Evolutionary conservation across 208 protist species (phyloP).

Genomic region (Tritrichomonas foetus): DNA sequence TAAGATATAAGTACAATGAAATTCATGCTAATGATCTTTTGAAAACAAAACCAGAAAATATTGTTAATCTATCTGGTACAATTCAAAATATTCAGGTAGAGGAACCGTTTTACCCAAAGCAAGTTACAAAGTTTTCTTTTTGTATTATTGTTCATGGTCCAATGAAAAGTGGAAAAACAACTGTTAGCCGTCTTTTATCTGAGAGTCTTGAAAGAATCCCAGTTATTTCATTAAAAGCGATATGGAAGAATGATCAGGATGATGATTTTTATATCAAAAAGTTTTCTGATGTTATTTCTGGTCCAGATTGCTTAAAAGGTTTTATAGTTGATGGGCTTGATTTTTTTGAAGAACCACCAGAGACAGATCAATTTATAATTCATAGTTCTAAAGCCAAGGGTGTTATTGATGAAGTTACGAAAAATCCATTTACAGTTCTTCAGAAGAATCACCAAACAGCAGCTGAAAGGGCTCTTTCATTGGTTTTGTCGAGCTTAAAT

Average conservation of each 20-base stretch:
- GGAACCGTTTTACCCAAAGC: neutral
- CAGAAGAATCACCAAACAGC: neutral
- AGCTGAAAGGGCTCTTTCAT: neutral
- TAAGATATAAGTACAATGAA: neutral
- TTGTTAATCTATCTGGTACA: neutral
- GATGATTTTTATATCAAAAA: neutral
- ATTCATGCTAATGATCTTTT: neutral
- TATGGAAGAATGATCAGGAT: neutral
- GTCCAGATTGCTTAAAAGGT: neutral
- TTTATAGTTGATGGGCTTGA: constrained; percentile 24
- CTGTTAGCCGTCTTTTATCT: neutral
- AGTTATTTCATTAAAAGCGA: neutral
- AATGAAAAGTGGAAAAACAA: constrained; percentile 5
- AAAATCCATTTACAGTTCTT: neutral
- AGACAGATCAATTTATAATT: neutral
- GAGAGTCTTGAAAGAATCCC: neutral
- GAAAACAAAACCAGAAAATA: neutral
- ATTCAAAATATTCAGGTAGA: neutral
- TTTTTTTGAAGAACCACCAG: neutral
- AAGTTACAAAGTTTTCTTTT: neutral
- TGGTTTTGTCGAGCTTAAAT: neutral
- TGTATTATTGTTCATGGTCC: constrained; percentile 12
- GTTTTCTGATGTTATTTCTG: neutral
- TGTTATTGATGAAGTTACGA: neutral
- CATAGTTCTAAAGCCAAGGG: neutral